Evolutionary conservation across 176 grass and related monocot genomes (phyloP).

Genomic region (Alopecurus myosuroides): DNA sequence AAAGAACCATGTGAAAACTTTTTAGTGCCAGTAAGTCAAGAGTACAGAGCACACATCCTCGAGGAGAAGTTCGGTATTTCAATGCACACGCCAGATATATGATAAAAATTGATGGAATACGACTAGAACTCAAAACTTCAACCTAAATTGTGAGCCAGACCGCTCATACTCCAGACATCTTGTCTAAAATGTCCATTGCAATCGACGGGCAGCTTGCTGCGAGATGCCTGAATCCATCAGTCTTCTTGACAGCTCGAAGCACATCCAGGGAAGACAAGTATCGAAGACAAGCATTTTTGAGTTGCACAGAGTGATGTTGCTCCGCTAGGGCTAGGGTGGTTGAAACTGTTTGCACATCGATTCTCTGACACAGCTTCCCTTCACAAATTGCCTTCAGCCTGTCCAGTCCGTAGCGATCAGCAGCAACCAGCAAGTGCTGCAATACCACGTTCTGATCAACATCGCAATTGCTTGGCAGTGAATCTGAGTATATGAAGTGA

Average conservation of each 20-base stretch:
- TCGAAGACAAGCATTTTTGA: not conserved
- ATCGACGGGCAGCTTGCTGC: not conserved
- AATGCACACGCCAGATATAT: not conserved
- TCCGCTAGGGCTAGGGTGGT: not conserved
- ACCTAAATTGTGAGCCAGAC: not conserved
- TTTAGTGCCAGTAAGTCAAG: not conserved
- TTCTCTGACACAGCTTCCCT: not conserved
- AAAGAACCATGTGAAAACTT: not conserved
- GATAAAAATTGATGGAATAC: not conserved
- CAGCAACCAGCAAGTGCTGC: not conserved
- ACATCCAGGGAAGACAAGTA: not conserved
- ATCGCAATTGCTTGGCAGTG: not conserved
- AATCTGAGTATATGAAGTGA: not conserved
- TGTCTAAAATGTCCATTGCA: not conserved
- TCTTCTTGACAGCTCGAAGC: not conserved
- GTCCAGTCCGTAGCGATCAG: too few relatives aligned
- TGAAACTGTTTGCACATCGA: not conserved
- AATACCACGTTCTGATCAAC: not conserved
- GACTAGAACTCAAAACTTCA: not conserved
- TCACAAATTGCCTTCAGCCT: not conserved
- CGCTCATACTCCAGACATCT: not conserved
- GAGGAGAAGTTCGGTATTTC: not conserved
- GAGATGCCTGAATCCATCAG: slow-evolving; percentile 12
- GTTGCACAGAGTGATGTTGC: not conserved
- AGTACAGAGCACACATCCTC: not conserved